Evolutionary conservation across 2,329 filamentous ascomycete genomes (phyloP), one percentile per base, ranked within the genome.

Genomic region (Botrytis fragariae): DNA sequence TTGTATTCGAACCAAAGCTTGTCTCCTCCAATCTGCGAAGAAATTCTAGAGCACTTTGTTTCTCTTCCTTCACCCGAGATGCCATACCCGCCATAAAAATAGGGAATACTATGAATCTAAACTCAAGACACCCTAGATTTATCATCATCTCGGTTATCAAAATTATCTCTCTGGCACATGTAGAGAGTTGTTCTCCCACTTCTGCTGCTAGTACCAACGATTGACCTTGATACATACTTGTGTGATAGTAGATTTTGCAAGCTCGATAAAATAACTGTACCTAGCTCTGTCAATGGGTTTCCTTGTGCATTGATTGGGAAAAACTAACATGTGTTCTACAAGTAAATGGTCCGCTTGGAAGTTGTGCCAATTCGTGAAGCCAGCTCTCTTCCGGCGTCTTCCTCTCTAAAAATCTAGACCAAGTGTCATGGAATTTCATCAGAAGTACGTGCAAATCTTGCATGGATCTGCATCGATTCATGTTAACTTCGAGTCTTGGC

Each of bases 61-160:
- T 86, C 32, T 84, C 81, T 8, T 80, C 81, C 14, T 80, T 80
- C 37, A 83, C 81, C 0, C 78, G 80, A 2, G 82, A 80, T 18
- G 84, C 84, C 29, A 85, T 82, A 5, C 87, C 87, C 0, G 86
- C 85, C 73, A 89, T 83, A 77, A 89, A 88, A 0, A 88, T 76
- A 0, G 87, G 86, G 74, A 89, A 88, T 3, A 87, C 82, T 7
- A 86, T 78, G 72, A 85, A 85, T 35, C 84, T 82, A 25, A 83
- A 82, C 62, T 85, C 82, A 22, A 82, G 81, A 18, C 82, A 82
- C 7, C 80, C 80, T 4, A 79, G 79, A 29, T 81, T 80, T 7
- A 84, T 77, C 2, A 85, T 83, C 16, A 81, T 79, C 44, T 82
- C 80, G 9, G 84, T 83, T 22, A 86, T 80, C 16, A 83, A 81